These are phyloP conservation scores for Mycena polygramma DNA, from an alignment of 768 basidiomycete species.

Conservation along the genomic window DNA sequence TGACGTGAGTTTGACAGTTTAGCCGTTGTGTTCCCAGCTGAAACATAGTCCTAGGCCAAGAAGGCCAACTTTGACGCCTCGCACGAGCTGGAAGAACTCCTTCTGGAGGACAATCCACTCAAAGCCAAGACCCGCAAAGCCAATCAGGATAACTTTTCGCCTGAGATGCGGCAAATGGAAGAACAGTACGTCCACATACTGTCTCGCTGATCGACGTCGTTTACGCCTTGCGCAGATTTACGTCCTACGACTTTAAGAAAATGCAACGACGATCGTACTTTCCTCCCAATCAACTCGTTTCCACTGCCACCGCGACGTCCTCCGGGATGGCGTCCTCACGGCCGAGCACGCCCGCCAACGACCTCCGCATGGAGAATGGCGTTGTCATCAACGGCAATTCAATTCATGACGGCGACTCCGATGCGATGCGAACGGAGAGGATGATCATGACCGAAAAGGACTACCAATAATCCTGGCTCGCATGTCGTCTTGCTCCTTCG, in stretches of 20 bases:
- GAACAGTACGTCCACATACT: slow-evolving; percentile 80
- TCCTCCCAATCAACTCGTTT: slow-evolving; percentile 79
- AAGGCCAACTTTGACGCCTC: slow-evolving; percentile 99
- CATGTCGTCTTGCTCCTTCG: slow-evolving; percentile 17
- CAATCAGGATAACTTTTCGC: slow-evolving; percentile 88
- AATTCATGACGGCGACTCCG: slow-evolving; percentile 53
- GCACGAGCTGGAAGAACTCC: slow-evolving; percentile 95
- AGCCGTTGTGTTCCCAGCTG: slow-evolving; percentile 26
- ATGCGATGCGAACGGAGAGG: slow-evolving; percentile 56
- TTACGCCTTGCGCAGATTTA: slow-evolving; percentile 69
- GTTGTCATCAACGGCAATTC: slow-evolving; percentile 57
- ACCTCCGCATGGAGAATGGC: slow-evolving; percentile 60
- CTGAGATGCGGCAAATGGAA: slow-evolving; percentile 98
- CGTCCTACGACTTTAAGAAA: slow-evolving; percentile 91
- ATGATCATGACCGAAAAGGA: slow-evolving; percentile 60
- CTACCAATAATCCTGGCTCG: slow-evolving; percentile 54
- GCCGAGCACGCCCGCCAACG: slow-evolving; percentile 76
- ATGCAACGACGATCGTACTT: slow-evolving; percentile 94
- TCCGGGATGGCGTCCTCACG: slow-evolving; percentile 79
- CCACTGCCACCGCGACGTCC: slow-evolving; percentile 82
- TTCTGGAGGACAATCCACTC: slow-evolving; percentile 96
- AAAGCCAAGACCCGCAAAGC: slow-evolving; percentile 95
- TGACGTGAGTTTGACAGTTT: slow-evolving; percentile 70
- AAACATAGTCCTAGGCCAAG: slow-evolving; percentile 75
- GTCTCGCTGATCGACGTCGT: slow-evolving; percentile 18